phyloP scores from a whole-genome alignment of 352 stramenopile genomes.

The Hyaloperonospora arabidopsidis region DNA sequence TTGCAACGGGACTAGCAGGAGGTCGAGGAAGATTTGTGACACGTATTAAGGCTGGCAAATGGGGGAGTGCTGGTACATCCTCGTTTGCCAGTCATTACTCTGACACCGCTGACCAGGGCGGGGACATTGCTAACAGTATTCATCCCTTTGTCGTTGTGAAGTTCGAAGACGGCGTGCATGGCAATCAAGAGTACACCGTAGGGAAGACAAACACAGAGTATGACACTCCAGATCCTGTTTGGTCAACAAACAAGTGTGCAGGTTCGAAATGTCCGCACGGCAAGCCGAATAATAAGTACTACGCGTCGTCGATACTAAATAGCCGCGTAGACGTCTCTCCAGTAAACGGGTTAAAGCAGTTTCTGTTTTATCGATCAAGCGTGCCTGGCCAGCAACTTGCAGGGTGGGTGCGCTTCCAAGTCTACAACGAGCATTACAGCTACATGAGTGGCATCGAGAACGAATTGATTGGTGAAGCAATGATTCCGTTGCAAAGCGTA shows the following conservation, averaged over 20 bases:
- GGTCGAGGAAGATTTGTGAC: slow-evolving; percentile 52
- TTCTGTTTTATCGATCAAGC: slow-evolving; percentile 62
- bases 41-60: slow-evolving; percentile 62
- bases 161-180: slow-evolving; percentile 43
- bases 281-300: slow-evolving; percentile 54
- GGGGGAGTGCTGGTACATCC: slow-evolving; percentile 25
- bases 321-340: slow-evolving; percentile 54
- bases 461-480: slow-evolving; percentile 62
- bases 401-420: slow-evolving; percentile 67
- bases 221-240: slow-evolving; percentile 54
- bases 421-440: slow-evolving; percentile 68
- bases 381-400: slow-evolving; percentile 28
- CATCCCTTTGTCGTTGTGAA: slow-evolving; percentile 74
- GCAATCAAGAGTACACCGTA: slow-evolving; percentile 49
- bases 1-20: slow-evolving; percentile 38
- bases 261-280: slow-evolving; percentile 52
- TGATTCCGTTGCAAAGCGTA: slow-evolving; percentile 62
- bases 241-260: slow-evolving; percentile 59
- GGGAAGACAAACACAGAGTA: slow-evolving; percentile 86
- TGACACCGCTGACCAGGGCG: slow-evolving; percentile 14
- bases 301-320: slow-evolving; percentile 42
- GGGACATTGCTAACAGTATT: slow-evolving; percentile 21
- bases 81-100: slow-evolving; percentile 24
- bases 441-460: slow-evolving; percentile 74
- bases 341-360: slow-evolving; percentile 69